These are phyloP conservation scores for Geotrichum restrictum DNA, from an alignment of 1,139 yeast genomes.

Conservation along the genomic window DNA sequence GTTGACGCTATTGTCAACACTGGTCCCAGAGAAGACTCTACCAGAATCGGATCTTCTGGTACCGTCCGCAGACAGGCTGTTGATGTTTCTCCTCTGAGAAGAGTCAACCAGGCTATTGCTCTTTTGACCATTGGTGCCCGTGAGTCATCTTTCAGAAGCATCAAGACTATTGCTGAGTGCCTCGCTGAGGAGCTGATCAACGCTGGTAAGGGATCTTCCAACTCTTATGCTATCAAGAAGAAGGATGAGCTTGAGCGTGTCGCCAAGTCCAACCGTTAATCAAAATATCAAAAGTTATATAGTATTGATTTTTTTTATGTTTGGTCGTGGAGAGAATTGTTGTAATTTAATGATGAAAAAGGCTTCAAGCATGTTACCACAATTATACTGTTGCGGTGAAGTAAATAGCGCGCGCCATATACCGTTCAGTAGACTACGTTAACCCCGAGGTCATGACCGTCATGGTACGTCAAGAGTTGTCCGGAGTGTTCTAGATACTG, in stretches of 20 bases:
- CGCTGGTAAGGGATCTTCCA: conserved; percentile 99
- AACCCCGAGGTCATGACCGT: too few relatives aligned
- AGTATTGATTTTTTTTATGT: conserved; percentile 12
- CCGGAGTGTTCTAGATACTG: too few relatives aligned
- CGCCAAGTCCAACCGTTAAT: conserved; percentile 99
- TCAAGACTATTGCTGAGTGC: conserved; percentile 99
- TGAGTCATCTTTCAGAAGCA: conserved; percentile 99
- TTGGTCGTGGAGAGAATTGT: conserved; percentile 3
- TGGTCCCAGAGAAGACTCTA: conserved; percentile 99
- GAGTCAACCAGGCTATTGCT: conserved; percentile 99
- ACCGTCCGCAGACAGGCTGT: conserved; percentile 99
- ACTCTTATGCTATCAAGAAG: conserved; percentile 99
- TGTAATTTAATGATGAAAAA: conserved; percentile 4
- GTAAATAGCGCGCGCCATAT: too few relatives aligned
- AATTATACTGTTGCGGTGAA: neutral
- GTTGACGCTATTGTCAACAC: conserved; percentile 99
- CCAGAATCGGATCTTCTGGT: conserved; percentile 99
- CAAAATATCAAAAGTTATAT: conserved; percentile 3
- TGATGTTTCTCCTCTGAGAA: conserved; percentile 99
- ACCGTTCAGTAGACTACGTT: too few relatives aligned
- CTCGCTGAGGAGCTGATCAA: conserved; percentile 99
- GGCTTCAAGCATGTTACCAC: neutral
- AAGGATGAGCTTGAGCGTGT: conserved; percentile 99
- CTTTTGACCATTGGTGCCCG: conserved; percentile 99
- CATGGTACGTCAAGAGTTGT: too few relatives aligned